Evolutionary conservation across 208 protist genomes (phyloP).

Genomic region (Phytomonas francai): DNA sequence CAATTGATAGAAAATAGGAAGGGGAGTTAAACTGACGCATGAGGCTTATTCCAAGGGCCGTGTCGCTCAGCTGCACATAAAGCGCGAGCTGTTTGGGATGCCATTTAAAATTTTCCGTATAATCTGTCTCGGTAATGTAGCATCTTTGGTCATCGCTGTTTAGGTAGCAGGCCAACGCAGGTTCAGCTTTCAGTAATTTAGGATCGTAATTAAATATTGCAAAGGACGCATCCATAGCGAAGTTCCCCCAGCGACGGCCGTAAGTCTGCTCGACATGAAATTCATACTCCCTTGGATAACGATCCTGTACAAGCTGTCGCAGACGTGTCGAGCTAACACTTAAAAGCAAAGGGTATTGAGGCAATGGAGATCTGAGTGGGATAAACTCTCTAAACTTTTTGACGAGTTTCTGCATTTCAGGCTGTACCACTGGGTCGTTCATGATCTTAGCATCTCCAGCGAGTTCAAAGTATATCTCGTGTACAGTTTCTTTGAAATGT

Average conservation of each 20-base stretch:
- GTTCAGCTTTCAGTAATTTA: background rate
- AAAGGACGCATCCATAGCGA: background rate
- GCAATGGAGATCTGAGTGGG: background rate
- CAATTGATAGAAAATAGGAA: background rate
- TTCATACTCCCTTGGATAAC: background rate
- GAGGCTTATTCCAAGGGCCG: background rate
- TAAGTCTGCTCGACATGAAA: background rate
- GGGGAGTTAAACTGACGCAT: background rate
- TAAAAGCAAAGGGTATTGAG: background rate
- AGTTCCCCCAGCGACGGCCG: background rate
- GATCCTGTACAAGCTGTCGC: background rate
- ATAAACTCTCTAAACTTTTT: background rate
- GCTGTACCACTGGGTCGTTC: background rate
- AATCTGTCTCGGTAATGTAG: background rate
- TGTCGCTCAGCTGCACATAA: background rate
- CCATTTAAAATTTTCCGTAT: background rate
- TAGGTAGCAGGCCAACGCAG: background rate
- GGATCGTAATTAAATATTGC: background rate
- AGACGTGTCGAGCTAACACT: background rate
- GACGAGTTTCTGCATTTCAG: background rate
- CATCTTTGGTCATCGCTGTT: background rate
- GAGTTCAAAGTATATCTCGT: background rate
- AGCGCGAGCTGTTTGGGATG: background rate
- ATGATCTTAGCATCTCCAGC: background rate
- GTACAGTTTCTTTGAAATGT: background rate